Evolutionary conservation across 768 basidiomycete species (phyloP).

Genomic region (Pleurotus eryngii): DNA sequence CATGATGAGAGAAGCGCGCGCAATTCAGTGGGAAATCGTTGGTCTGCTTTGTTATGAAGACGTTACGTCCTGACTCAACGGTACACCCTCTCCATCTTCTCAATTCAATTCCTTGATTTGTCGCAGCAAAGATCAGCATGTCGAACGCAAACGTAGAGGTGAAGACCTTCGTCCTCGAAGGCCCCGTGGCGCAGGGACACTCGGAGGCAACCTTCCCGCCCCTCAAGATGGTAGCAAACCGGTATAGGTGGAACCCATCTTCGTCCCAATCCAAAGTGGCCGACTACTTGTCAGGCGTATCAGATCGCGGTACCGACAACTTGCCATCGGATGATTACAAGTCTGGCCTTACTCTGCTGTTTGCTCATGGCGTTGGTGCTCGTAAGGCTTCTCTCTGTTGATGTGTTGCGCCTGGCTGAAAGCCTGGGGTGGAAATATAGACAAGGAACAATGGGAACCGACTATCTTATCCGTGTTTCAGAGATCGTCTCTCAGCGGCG

Average conservation of each 20-base stretch:
- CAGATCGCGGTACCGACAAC: neutral
- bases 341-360: neutral
- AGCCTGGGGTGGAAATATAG: slow-evolving; percentile 21
- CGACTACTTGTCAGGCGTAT: neutral
- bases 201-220: neutral
- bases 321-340: too few relatives aligned
- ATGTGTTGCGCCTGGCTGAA: neutral
- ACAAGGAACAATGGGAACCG: slow-evolving; percentile 57
- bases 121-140: too few relatives aligned
- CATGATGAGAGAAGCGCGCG: too few relatives aligned
- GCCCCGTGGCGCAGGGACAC: neutral
- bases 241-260: neutral
- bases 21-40: too few relatives aligned
- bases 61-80: too few relatives aligned
- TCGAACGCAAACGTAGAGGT: neutral
- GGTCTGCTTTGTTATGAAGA: too few relatives aligned
- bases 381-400: neutral
- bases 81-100: too few relatives aligned
- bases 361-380: slow-evolving; percentile 3
- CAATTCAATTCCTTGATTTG: too few relatives aligned
- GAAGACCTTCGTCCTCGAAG: neutral
- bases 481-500: neutral
- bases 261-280: neutral
- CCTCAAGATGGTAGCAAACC: neutral
- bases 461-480: slow-evolving; percentile 36